Conservation (phyloP, 2,329 filamentous ascomycete genomes). For the Lachnellula hyalina region DNA sequence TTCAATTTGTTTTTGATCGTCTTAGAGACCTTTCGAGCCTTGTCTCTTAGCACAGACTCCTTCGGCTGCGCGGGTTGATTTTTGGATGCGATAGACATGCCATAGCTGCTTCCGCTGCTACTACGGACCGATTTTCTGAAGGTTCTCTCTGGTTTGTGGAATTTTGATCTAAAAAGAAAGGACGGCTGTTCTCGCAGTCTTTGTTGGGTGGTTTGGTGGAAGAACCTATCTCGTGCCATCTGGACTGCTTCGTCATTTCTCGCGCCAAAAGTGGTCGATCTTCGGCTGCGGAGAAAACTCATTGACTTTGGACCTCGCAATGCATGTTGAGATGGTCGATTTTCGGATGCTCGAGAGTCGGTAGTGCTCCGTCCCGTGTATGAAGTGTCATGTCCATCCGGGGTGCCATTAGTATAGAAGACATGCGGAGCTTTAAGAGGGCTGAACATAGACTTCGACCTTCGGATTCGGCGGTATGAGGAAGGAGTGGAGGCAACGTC, state of each 20-base stretch:
- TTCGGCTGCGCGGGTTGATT: constrained; percentile 21
- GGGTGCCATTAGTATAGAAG: constrained; percentile 28
- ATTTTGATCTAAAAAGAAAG: constrained; percentile 38
- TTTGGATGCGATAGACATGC: constrained; percentile 29
- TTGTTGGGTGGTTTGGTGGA: constrained; percentile 33
- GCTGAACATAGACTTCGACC: constrained; percentile 50
- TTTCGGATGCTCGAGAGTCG: constrained; percentile 16
- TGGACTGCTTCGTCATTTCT: constrained; percentile 35
- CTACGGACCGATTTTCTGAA: constrained; percentile 47
- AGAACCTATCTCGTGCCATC: constrained; percentile 34
- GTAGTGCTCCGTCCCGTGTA: constrained; percentile 7
- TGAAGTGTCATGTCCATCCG: constrained; percentile 13
- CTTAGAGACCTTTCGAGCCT: constrained; percentile 57
- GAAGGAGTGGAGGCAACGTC: constrained; percentile 43
- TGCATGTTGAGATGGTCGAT: constrained; percentile 21
- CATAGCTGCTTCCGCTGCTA: constrained; percentile 36
- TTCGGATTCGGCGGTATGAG: constrained; percentile 46
- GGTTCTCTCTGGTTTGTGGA: constrained; percentile 24
- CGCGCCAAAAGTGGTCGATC: constrained; percentile 19
- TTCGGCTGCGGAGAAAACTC: constrained; percentile 42
- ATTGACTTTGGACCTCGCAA: constrained; percentile 50
- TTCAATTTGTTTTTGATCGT: constrained; percentile 58
- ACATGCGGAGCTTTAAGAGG: constrained; percentile 24
- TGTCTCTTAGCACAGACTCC: constrained; percentile 40
- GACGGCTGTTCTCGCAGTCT: constrained; percentile 39